phyloP scores from a whole-genome alignment of 2,329 filamentous ascomycete genomes.

The Cladosporium halotolerans region DNA sequence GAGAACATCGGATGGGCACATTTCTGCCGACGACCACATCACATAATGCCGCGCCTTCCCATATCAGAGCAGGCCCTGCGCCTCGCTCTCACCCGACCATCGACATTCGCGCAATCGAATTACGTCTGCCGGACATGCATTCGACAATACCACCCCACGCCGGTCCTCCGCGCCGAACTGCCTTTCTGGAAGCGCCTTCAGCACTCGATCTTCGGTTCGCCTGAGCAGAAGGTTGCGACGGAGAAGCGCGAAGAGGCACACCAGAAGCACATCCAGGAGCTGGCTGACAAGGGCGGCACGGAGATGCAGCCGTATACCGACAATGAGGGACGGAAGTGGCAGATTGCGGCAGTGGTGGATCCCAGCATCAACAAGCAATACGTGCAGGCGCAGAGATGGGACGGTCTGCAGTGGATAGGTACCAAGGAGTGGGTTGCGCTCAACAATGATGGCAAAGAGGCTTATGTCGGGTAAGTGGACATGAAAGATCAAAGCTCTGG shows the following conservation, averaged over 20 bases:
- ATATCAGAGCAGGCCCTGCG: constrained; percentile 23
- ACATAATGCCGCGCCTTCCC: constrained; percentile 8
- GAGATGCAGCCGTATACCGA: constrained; percentile 12
- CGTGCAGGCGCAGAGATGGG: constrained; percentile 43
- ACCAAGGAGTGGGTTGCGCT: constrained; percentile 38
- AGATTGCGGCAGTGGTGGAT: constrained; percentile 21
- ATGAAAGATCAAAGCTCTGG: background rate
- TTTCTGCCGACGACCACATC: background rate
- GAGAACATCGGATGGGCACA: no score
- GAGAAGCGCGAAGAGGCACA: constrained; percentile 17
- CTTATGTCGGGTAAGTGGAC: constrained; percentile 28
- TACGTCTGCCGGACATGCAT: constrained; percentile 27
- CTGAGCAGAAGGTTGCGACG: constrained; percentile 16
- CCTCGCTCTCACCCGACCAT: constrained; percentile 14
- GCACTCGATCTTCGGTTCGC: constrained; percentile 23
- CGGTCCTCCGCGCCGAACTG: constrained; percentile 15
- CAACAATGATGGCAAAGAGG: constrained; percentile 31
- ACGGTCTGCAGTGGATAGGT: constrained; percentile 51
- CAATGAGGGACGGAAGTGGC: constrained; percentile 17
- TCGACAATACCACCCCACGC: constrained; percentile 24
- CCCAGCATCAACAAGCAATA: constrained; percentile 32
- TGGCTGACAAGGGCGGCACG: constrained; percentile 2
- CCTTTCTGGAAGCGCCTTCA: constrained; percentile 23
- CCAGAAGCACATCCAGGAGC: constrained; percentile 12
- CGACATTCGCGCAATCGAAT: constrained; percentile 14